Evolutionary conservation across 1,284 basidiomycete genomes (phyloP).

Genomic region (Vanrija pseudolonga): DNA sequence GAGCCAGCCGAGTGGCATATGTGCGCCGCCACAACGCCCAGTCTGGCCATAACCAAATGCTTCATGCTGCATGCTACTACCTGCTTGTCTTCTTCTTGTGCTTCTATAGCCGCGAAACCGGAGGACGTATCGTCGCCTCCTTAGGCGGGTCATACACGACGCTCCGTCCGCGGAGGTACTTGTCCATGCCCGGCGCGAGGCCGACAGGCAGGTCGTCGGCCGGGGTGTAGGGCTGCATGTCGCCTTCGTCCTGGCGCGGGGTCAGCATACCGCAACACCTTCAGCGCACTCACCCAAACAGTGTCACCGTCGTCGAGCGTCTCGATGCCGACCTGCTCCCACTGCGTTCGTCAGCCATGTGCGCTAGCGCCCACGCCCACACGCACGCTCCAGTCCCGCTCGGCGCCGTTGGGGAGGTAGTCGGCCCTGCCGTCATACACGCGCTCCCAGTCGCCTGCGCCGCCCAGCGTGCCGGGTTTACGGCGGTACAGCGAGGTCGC

Average conservation of each 20-base stretch:
- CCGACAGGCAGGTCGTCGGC: constrained; percentile 42
- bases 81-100: no score
- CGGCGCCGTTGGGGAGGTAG: constrained; percentile 45
- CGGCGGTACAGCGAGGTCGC: constrained; percentile 42
- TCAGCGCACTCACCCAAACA: constrained; percentile 29
- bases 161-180: constrained; percentile 18
- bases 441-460: constrained; percentile 40
- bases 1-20: no score
- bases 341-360: constrained; percentile 19
- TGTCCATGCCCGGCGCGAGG: constrained; percentile 38
- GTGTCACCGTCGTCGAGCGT: constrained; percentile 35
- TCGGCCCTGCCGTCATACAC: constrained; percentile 42
- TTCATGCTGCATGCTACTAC: no score
- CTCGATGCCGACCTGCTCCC: constrained; percentile 31
- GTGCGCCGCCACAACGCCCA: no score
- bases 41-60: no score
- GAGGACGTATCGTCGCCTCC: no score
- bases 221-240: constrained; percentile 25
- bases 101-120: no score
- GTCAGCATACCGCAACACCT: neutral
- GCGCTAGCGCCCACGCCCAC: no score
- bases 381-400: constrained; percentile 47
- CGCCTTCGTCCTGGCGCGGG: constrained; percentile 32
- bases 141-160: no score
- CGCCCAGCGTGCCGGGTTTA: constrained; percentile 13